Evolutionary conservation across 176 grass and related monocot species (phyloP).

Genomic region (Calamus simplicifolius): DNA sequence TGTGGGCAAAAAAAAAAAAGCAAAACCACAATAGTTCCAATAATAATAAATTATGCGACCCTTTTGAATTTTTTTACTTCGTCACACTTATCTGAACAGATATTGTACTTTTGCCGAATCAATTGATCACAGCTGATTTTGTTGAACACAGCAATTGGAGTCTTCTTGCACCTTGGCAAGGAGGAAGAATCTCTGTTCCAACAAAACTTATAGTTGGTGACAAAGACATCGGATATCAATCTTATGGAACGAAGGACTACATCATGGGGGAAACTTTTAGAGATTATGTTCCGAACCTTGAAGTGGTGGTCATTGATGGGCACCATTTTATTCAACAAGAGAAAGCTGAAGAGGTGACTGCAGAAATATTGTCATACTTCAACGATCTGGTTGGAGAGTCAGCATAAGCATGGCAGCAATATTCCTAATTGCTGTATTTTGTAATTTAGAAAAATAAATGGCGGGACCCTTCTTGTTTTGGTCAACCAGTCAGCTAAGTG

Average conservation of each 20-base stretch:
- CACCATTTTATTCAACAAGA: constrained; percentile 62
- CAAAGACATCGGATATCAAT: constrained; percentile 29
- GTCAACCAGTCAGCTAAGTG: too few species aligned
- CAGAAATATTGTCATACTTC: constrained; percentile 50
- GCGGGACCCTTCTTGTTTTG: too few species aligned
- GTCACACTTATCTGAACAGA: too few species aligned
- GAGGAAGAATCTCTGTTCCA: constrained; percentile 36
- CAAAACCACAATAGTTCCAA: too few species aligned
- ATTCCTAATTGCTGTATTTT: too few species aligned
- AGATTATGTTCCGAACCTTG: constrained; percentile 32
- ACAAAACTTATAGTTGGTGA: constrained; percentile 35
- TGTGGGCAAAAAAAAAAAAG: too few species aligned
- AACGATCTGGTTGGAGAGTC: constrained; percentile 1
- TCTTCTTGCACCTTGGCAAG: constrained; percentile 45
- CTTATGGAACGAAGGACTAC: constrained; percentile 20
- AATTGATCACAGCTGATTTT: neutral
- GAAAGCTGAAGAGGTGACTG: constrained; percentile 34
- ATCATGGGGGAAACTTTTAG: constrained; percentile 34
- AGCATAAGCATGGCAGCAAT: too few species aligned
- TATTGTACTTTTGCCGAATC: too few species aligned
- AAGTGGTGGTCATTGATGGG: constrained; percentile 34
- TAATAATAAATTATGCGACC: too few species aligned
- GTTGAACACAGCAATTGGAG: constrained; percentile 37
- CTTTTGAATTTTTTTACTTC: too few species aligned
- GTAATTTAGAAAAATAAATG: too few species aligned